Percentiles rank a stretch among this genome's conserved stretches.
phyloP scores from a whole-genome alignment of 1,284 basidiomycete species.

The Ustilago vetiveriae region DNA sequence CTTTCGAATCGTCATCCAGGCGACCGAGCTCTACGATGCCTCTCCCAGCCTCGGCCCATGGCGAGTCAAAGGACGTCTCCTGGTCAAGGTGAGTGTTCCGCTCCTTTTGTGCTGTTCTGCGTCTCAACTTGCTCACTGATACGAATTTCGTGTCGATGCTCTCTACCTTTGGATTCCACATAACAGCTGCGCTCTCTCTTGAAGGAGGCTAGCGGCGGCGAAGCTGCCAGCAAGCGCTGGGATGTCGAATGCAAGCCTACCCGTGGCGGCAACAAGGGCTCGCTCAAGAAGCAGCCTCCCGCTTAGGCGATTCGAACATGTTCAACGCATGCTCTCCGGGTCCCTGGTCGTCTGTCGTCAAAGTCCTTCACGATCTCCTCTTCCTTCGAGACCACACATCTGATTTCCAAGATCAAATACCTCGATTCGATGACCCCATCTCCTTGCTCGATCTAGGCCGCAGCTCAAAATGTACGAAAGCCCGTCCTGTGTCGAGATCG shows the following conservation, averaged over 20 bases:
- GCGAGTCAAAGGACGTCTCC: slow-evolving; percentile 34
- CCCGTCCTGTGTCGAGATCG: no score
- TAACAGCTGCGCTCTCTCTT: slow-evolving; percentile 26
- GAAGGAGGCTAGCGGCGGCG: slow-evolving; percentile 26
- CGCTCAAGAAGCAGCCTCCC: slow-evolving; percentile 19
- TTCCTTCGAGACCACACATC: no score
- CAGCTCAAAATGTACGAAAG: no score
- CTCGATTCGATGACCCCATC: no score
- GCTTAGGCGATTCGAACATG: background rate
- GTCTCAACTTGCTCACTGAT: background rate
- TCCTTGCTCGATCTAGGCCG: no score
- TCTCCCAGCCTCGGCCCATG: slow-evolving; percentile 27
- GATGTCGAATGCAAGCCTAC: slow-evolving; percentile 30
- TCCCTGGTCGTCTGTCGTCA: no score
- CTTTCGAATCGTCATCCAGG: slow-evolving; percentile 1
- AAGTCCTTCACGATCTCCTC: no score
- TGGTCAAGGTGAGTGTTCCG: slow-evolving; percentile 25
- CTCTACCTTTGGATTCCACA: background rate
- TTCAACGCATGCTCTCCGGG: no score
- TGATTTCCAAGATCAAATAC: no score
- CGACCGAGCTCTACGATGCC: slow-evolving; percentile 31
- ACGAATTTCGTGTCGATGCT: no score
- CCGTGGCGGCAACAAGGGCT: slow-evolving; percentile 13
- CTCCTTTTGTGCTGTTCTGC: background rate
- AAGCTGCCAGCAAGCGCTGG: slow-evolving; percentile 33